Conservation (phyloP, 2,329 filamentous ascomycete genomes). For the Aspergillus unguis region DNA sequence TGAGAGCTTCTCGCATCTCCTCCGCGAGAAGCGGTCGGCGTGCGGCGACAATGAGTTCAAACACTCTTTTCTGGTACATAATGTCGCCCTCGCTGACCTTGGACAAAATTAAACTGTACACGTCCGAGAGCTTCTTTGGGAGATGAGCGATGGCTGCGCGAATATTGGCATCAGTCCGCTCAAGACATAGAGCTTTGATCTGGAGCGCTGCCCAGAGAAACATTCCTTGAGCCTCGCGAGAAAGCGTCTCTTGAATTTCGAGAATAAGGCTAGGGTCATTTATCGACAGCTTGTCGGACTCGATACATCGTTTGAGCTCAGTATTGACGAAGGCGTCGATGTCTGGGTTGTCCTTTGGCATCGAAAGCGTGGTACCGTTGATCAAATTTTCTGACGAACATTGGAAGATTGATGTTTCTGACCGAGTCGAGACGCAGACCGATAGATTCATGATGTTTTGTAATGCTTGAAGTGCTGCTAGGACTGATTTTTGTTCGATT, state of each 20-base stretch:
- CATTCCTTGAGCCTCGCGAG: neutral
- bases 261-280: neutral
- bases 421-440: neutral
- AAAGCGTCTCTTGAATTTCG: neutral
- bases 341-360: neutral
- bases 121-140: neutral
- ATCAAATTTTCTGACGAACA: no score
- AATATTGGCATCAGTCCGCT: neutral
- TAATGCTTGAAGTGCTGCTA: neutral
- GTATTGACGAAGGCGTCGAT: neutral
- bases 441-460: neutral
- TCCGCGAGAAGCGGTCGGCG: neutral
- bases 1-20: neutral
- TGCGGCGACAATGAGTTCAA: neutral
- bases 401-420: no score
- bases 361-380: neutral
- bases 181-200: neutral
- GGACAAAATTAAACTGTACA: neutral
- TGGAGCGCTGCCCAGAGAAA: neutral
- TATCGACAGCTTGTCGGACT: neutral
- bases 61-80: neutral
- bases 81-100: neutral
- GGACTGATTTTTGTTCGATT: neutral
- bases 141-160: neutral
- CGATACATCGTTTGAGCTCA: neutral